phyloP scores from a whole-genome alignment of 163 green algal species.

The Picocystis sp. region DNA sequence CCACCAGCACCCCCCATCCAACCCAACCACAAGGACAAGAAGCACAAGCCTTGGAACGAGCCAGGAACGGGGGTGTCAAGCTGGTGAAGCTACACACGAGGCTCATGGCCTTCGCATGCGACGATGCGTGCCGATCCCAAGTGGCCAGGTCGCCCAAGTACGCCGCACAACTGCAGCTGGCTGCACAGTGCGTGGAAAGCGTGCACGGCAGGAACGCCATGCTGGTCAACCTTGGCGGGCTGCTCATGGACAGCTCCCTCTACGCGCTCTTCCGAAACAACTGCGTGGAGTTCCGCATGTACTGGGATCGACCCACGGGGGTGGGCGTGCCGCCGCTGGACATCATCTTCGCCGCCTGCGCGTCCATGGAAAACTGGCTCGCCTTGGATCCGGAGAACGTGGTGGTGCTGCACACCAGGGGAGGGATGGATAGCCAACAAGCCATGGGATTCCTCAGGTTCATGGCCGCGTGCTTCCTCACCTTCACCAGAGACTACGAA shows the following conservation, averaged over 20 bases:
- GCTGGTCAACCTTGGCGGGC: conserved; percentile 6
- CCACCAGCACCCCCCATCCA: no score
- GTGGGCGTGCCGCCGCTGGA: conserved; percentile 32
- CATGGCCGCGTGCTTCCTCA: conserved; percentile 35
- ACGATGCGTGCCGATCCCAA: no score
- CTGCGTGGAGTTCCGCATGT: conserved; percentile 7
- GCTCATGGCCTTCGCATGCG: no score
- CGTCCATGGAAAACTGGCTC: conserved; percentile 25
- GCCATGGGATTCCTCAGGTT: conserved; percentile 28
- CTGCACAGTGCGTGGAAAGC: no score
- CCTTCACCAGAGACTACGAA: conserved; percentile 27
- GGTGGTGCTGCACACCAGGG: conserved; percentile 37
- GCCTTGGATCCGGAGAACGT: conserved; percentile 14
- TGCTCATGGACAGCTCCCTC: conserved; percentile 3
- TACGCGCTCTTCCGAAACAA: conserved; percentile 5
- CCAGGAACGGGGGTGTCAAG: no score
- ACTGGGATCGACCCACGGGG: conserved; percentile 32
- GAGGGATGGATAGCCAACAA: conserved; percentile 18
- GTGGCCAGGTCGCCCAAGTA: no score
- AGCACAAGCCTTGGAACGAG: no score
- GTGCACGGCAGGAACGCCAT: background rate
- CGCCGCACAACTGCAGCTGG: no score
- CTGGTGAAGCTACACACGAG: no score
- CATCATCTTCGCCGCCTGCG: conserved; percentile 26
- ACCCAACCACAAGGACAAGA: no score